These are phyloP conservation scores for Globisporangium acanthophoron DNA, from an alignment of 352 stramenopile species.

Conservation along the genomic window DNA sequence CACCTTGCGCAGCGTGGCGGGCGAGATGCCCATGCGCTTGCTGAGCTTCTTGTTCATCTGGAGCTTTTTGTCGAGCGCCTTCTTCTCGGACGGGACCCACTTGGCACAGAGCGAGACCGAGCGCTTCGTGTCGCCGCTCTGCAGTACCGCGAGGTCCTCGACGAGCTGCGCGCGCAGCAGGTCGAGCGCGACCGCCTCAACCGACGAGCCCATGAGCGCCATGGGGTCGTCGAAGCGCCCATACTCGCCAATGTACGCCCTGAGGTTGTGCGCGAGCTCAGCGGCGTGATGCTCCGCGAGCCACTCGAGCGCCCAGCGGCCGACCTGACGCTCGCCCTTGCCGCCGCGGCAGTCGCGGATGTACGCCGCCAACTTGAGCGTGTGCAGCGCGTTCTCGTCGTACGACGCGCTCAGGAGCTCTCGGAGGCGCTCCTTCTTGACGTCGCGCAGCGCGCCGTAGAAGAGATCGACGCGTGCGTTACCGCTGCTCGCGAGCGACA, in stretches of 20 bases:
- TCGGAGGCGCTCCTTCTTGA: slow-evolving; percentile 22
- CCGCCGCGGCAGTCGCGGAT: slow-evolving; percentile 40
- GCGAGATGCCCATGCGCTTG: slow-evolving; percentile 32
- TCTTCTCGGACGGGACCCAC: slow-evolving; percentile 56
- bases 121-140: slow-evolving; percentile 6
- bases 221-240: slow-evolving; percentile 43
- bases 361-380: slow-evolving; percentile 50
- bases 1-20: slow-evolving; percentile 29
- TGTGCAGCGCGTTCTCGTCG: slow-evolving; percentile 40
- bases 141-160: slow-evolving; percentile 20
- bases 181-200: slow-evolving; percentile 36
- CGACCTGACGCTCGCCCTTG: slow-evolving; percentile 41
- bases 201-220: slow-evolving; percentile 32
- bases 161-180: slow-evolving; percentile 29
- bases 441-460: slow-evolving; percentile 23
- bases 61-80: slow-evolving; percentile 42
- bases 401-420: slow-evolving; percentile 31
- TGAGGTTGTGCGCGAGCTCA: slow-evolving; percentile 39
- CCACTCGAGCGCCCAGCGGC: slow-evolving; percentile 31
- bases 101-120: slow-evolving; percentile 45
- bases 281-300: slow-evolving; percentile 25
- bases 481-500: slow-evolving; percentile 26
- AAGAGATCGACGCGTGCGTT: slow-evolving; percentile 46
- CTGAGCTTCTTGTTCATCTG: slow-evolving; percentile 40
- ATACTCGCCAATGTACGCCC: slow-evolving; percentile 34